phyloP scores from a whole-genome alignment of 2,329 filamentous ascomycete species.

The Pseudogymnoascus sp. region DNA sequence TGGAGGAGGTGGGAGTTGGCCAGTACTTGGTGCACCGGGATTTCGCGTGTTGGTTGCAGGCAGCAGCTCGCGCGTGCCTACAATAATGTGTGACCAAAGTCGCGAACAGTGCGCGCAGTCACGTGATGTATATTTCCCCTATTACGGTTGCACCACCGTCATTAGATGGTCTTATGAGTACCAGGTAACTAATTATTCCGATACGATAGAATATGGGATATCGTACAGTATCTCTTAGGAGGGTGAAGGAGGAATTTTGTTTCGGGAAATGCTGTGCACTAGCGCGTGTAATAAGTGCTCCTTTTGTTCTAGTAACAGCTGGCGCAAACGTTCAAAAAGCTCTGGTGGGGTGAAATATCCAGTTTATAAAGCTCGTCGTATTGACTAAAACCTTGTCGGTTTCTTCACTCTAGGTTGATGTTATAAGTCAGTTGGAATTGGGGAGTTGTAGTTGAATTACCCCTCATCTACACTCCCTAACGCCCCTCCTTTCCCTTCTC shows the following conservation, averaged over 20 bases:
- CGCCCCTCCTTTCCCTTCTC: not conserved
- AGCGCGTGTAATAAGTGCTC: too few relatives aligned
- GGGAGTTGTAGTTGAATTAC: not conserved
- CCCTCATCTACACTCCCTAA: not conserved
- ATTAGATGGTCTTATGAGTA: too few relatives aligned
- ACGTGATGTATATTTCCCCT: not conserved
- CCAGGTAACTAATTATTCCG: too few relatives aligned
- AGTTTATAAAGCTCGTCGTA: not conserved
- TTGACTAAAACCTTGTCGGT: not conserved
- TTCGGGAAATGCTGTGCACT: too few relatives aligned
- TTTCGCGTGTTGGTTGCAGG: not conserved
- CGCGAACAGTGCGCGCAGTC: not conserved
- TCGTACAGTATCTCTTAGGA: too few relatives aligned
- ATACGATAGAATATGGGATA: too few relatives aligned
- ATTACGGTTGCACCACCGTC: too few relatives aligned
- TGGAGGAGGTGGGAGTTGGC: not conserved
- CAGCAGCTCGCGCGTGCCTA: not conserved
- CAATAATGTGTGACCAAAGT: not conserved
- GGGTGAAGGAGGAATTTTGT: too few relatives aligned
- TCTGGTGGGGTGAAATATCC: not conserved
- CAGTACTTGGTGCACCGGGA: not conserved
- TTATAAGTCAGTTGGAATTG: not conserved
- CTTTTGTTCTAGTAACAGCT: too few relatives aligned
- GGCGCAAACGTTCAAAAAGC: not conserved
- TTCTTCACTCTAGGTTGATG: not conserved